Conservation (phyloP, 257 asterid species). For the Pogostemon cablin region DNA sequence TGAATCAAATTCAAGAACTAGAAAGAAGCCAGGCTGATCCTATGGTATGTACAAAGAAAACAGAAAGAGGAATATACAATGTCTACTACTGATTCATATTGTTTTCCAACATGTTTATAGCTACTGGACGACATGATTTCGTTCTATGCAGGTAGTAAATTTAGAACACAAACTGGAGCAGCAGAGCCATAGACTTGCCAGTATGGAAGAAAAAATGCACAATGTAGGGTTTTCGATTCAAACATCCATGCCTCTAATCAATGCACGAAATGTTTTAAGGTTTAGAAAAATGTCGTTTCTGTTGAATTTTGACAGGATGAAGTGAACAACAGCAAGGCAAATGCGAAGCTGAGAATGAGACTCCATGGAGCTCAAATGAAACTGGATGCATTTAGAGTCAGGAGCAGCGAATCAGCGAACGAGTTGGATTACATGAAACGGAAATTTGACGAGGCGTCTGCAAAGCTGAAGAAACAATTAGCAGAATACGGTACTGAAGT, state of each 20-base stretch:
- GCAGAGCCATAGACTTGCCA: slow-evolving; percentile 43
- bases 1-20: slow-evolving; percentile 43
- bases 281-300: neutral
- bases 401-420: slow-evolving; percentile 47
- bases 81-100: neutral
- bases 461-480: slow-evolving; percentile 57
- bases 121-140: slow-evolving; percentile 20
- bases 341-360: slow-evolving; percentile 64
- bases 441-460: slow-evolving; percentile 56
- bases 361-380: slow-evolving; percentile 61
- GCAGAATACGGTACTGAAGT: slow-evolving; percentile 52
- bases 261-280: neutral
- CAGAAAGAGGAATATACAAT: neutral
- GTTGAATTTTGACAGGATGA: slow-evolving; percentile 47
- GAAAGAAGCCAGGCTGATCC: slow-evolving; percentile 36
- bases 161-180: slow-evolving; percentile 46
- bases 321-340: slow-evolving; percentile 43
- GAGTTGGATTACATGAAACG: slow-evolving; percentile 58
- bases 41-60: slow-evolving; percentile 38
- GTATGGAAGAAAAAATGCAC: slow-evolving; percentile 47
- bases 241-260: neutral
- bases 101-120: neutral
- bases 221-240: slow-evolving; percentile 33
- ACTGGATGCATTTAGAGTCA: slow-evolving; percentile 52
- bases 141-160: slow-evolving; percentile 38